Conservation (phyloP, 2,329 filamentous ascomycete species). For the Coniochaeta hoffmannii region DNA sequence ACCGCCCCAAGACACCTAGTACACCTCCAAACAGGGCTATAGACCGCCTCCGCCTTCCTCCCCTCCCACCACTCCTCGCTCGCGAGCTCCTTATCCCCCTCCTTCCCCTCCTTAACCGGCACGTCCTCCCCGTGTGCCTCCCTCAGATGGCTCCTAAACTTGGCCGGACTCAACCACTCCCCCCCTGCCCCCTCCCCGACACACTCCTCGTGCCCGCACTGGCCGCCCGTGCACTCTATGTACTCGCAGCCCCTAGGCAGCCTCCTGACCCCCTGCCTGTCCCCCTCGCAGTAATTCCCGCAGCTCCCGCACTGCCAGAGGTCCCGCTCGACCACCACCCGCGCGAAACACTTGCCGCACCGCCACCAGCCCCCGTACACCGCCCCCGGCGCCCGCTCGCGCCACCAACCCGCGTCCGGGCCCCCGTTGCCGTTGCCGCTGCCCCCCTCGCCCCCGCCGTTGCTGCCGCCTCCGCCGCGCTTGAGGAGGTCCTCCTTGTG, state of each 20-base stretch:
- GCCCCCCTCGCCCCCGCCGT: slow-evolving; percentile 34
- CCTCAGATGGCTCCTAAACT: not conserved
- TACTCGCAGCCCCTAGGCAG: not conserved
- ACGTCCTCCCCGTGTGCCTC: not conserved
- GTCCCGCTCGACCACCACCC: slow-evolving; percentile 31
- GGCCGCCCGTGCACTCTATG: slow-evolving; percentile 2
- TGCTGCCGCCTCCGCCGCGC: slow-evolving; percentile 25
- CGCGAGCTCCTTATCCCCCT: not conserved
- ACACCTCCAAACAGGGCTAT: not conserved
- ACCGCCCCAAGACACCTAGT: not conserved
- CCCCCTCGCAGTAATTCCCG: slow-evolving; percentile 36
- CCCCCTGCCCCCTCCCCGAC: slow-evolving; percentile 2
- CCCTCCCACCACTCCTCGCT: not conserved
- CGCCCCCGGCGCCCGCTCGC: slow-evolving; percentile 6
- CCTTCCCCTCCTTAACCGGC: not conserved
- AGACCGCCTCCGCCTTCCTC: not conserved
- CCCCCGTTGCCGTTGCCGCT: slow-evolving; percentile 5
- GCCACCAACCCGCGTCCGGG: slow-evolving; percentile 14
- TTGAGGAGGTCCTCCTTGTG: slow-evolving; percentile 48
- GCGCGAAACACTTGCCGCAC: slow-evolving; percentile 42
- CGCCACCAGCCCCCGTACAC: slow-evolving; percentile 42
- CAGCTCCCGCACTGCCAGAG: slow-evolving; percentile 40
- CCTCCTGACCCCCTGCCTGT: slow-evolving; percentile 21
- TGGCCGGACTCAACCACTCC: not conserved
- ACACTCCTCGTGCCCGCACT: too few species aligned